Evolutionary conservation across 2,329 filamentous ascomycete species (phyloP), one percentile per base, ranked within the genome.

Genomic region (Colletotrichum agaves): DNA sequence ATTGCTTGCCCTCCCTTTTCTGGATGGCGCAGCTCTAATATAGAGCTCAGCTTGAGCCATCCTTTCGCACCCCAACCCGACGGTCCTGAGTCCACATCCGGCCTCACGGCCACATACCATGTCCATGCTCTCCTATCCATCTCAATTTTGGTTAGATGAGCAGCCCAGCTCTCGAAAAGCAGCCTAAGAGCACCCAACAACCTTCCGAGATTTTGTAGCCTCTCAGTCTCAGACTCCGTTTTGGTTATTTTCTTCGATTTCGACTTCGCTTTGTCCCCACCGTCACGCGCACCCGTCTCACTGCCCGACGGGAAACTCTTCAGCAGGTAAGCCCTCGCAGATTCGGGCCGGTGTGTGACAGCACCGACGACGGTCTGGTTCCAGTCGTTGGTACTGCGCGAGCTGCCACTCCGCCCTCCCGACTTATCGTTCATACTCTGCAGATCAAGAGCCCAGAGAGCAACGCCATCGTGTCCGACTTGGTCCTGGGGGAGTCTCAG

Each of bases 61-160:
- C 91, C 93, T 77, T 95, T 96, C 12, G 91, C 91, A 31, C 93
- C 93, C 93, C 93, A 97, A 2, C 94, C 93, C 19, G 88, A 87
- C 53, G 88, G 87, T 0, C 93, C 94, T 63, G 84, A 80, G 66
- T 92, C 89, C 2, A 97, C 91, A 19, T 93, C 90, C 1, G 93
- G 93, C 70, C 94, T 83, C 19, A 94, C 88, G 21, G 87, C 85
- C 2, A 91, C 83, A 78, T 97, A 97, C 93, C 93, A 97, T 11
- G 82, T 82, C 92, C 93, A 97, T 17, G 93, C 92, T 67, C 89
- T 86, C 69, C 85, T 84, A 75, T 97, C 92, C 59, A 97, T 81
- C 73, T 97, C 92, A 15, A 86, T 82, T 4, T 80, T 79, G 27
- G 79, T 83, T 37, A 97, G 76, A 33, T 88, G 84, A n/a, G 82